Conservation (phyloP, 2,329 filamentous ascomycete species). For the Penicillium sp. region DNA sequence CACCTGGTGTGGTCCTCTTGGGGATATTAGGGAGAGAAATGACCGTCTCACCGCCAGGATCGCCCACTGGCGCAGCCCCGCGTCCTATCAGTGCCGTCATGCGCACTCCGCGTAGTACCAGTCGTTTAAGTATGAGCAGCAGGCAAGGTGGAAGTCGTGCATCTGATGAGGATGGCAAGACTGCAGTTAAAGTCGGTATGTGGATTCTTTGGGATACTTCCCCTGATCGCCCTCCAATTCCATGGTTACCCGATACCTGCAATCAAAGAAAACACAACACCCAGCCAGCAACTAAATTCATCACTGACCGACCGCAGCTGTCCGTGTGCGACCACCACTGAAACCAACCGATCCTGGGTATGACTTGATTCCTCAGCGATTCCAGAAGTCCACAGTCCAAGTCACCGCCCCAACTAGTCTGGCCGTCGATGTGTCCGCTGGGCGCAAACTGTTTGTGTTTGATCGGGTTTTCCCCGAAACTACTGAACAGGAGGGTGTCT, state of each 20-base stretch:
- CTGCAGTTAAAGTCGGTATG: constrained; percentile 94
- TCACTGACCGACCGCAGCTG: constrained; percentile 57
- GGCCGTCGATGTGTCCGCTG: constrained; percentile 85
- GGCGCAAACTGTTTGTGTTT: constrained; percentile 93
- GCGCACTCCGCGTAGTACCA: constrained; percentile 73
- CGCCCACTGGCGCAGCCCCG: constrained; percentile 58
- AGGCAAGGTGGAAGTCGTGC: constrained; percentile 75
- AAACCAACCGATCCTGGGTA: constrained; percentile 82
- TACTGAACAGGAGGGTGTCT: constrained; percentile 81
- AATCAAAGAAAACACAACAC: neutral
- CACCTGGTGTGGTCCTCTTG: constrained; percentile 22
- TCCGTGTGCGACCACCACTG: constrained; percentile 87
- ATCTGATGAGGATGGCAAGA: constrained; percentile 86
- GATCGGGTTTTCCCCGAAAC: constrained; percentile 89
- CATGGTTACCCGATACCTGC: neutral
- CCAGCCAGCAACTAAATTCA: neutral
- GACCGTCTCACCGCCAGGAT: constrained; percentile 69
- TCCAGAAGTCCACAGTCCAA: constrained; percentile 89
- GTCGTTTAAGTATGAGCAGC: constrained; percentile 77
- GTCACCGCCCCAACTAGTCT: constrained; percentile 82
- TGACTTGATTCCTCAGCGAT: constrained; percentile 92
- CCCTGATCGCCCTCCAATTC: neutral
- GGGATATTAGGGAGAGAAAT: constrained; percentile 42
- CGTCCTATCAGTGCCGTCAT: constrained; percentile 81
- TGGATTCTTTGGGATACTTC: constrained; percentile 30